Base-by-base conservation (phyloP, 352 stramenopile genomes). In the Globisporangium camurandrum region DNA sequence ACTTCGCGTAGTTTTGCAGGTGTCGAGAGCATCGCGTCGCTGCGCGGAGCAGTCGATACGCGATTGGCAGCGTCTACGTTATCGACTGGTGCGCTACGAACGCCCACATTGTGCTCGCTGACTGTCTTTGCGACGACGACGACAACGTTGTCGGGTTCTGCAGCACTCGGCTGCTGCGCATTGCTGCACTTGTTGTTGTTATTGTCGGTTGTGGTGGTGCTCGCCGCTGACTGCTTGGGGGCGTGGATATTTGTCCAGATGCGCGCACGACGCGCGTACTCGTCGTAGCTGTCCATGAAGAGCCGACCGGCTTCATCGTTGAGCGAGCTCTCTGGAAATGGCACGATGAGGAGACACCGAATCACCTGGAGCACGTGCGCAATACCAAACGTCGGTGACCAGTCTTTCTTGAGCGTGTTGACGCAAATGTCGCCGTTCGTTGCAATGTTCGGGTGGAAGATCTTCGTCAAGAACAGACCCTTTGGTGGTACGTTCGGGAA, bases 391-490 rank as follows among this genome's bases (percentile, higher is more conserved):
- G 84, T 77, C 14, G 94, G 64, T 16, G 85, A 93, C 97, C 97
- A 99, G 69, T 99, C 97, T 53, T 94, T 96, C 74, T 99, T 99
- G 31, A 99, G 82, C 28, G 96, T 99, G 65, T 99, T 99, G 22
- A 99, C 97, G 61, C 97, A 99, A 71, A 99, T 99, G 34, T 98
- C 96, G 34, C 96, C 97, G 23, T 89, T 97, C 12, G 76, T 89
- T 20, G 95, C 94, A 20, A 99, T 96, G 71, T 99, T 99, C 0
- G 97, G 97, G 66, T 99, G 97, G 71, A 98, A 99, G 48, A 99
- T 99, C 79, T 98, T 99, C 31, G 97, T 99, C 20, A 98, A 66
- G 59, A 99, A 99, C 53, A 98, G 93, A 27, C 95, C 85, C 48
- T 86, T 86, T 9, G 88, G 88, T 19, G 88, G 86, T 43, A 84